Evolutionary conservation across 495 filamentous ascomycete species (phyloP), one percentile per base, ranked within the genome.

Genomic region (Podospora bellae-mahoneyi): DNA sequence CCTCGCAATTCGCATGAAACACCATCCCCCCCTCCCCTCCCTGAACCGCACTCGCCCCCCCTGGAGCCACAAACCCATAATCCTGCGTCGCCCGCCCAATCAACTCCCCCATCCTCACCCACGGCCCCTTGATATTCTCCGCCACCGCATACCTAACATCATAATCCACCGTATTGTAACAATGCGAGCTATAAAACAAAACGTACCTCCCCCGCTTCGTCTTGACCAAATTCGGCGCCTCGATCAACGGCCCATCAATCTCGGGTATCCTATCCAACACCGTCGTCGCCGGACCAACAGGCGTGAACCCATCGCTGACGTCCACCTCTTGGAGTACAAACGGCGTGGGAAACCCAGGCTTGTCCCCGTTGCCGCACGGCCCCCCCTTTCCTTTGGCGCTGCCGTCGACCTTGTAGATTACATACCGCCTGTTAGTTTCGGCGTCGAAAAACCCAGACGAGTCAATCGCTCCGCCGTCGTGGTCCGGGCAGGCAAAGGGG

Each of bases 341-440:
- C 0, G 88, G 88, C 0, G 88, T 90, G 2, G 81, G 72, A 4
- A 78, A 75, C 6, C 84, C 79, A 0, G 85, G 84, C 3, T 71
- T 67, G 16, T 81, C 71, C 16, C 77, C 78, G 73, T 87, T 88
- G 58, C 83, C 80, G 77, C 87, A 88, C 68, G 80, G 74, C 0
- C 84, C 85, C 26, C 87, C 85, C 62, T 86, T 74, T 6, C 86
- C 85, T 55, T 85, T 71, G 67, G 81, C 82, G 68, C 84, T 88
- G 19, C 87, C 87, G 73, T 90, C 85, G 13, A 90, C 78, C 71
- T 89, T 89, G 77, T 85, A 89, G 4, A 85, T 74, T 2, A 89
- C 83, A 65, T 86, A 89, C 7, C 81, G 78, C 5, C 72, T 82
- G 55, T 84, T 83, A 67, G 84, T 82, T 3, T 64, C 65, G 1